A percentile compares a stretch with the other conserved stretches of the same genome.
Conservation (phyloP, 139 green algal species). For the Raphidocelis subcapitata region DNA sequence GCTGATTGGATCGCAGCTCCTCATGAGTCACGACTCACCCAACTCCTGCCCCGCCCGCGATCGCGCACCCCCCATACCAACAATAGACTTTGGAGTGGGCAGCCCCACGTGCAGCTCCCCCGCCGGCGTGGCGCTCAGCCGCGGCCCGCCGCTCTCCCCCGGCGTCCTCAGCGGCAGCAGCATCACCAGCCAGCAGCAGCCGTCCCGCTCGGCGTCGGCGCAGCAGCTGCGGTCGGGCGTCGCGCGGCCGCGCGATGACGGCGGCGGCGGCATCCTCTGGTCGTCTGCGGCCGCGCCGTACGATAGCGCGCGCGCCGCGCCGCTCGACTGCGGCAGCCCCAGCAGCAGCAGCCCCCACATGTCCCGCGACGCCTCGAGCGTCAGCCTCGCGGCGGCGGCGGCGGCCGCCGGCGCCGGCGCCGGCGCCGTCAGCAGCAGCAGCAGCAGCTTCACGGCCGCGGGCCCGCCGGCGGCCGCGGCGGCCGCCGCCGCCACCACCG, state of each 20-base stretch:
- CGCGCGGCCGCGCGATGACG: not conserved
- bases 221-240: not conserved
- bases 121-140: not conserved
- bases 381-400: conserved; percentile 3
- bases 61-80: too few species aligned
- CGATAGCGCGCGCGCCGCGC: too few species aligned
- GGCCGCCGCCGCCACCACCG: not conserved
- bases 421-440: conserved; percentile 11
- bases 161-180: not conserved
- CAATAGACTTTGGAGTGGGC: not conserved
- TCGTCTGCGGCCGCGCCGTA: too few species aligned
- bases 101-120: conserved; percentile 21
- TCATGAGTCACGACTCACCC: too few species aligned
- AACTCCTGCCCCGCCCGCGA: too few species aligned
- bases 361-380: conserved; percentile 15
- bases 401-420: conserved; percentile 8
- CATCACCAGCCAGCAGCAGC: not conserved
- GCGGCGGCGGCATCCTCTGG: not conserved
- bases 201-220: too few species aligned
- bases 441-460: not conserved
- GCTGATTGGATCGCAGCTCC: too few species aligned
- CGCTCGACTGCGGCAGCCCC: too few species aligned
- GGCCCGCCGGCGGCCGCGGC: not conserved
- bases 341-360: conserved; percentile 7
- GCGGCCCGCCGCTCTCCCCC: not conserved